Evolutionary conservation across 805 yeast species (phyloP).

Genomic region (Komagataella pseudopastoris): DNA sequence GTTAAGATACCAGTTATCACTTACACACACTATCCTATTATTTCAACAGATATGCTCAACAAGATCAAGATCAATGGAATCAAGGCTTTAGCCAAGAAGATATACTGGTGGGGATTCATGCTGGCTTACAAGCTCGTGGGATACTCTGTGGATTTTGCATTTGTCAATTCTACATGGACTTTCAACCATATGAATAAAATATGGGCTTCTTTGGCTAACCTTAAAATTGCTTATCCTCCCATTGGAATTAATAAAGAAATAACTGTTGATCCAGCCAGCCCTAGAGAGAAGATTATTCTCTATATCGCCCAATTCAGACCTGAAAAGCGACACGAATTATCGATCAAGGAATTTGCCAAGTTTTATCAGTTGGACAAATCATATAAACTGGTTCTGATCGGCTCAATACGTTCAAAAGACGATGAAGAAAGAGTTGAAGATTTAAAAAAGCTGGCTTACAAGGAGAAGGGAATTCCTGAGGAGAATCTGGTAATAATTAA

Average conservation of each 20-base stretch:
- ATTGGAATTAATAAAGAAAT: conserved; percentile 52
- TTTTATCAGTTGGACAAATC: conserved; percentile 29
- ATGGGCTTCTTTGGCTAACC: conserved; percentile 38
- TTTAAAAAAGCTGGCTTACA: conserved; percentile 28
- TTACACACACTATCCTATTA: conserved; percentile 91
- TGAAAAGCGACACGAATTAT: conserved; percentile 77
- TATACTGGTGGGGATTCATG: conserved; percentile 66
- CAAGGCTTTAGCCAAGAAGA: conserved; percentile 24
- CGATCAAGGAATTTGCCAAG: conserved; percentile 47
- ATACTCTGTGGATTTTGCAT: conserved; percentile 44
- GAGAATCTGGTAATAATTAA: conserved; percentile 36
- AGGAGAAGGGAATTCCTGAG: conserved; percentile 21
- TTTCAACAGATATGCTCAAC: conserved; percentile 76
- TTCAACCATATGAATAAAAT: conserved; percentile 50
- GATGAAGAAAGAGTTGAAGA: conserved; percentile 49
- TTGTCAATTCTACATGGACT: conserved; percentile 91
- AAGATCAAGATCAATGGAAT: conserved; percentile 27
- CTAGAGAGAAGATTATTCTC: conserved; percentile 28
- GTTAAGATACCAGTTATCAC: conserved; percentile 67
- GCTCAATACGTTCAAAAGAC: conserved; percentile 61
- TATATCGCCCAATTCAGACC: conserved; percentile 90
- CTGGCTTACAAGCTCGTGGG: conserved; percentile 55
- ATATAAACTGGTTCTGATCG: conserved; percentile 53
- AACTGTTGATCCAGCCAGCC: conserved; percentile 5
- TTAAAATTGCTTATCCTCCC: conserved; percentile 66